Evolutionary conservation across 2,329 filamentous ascomycete species (phyloP), one percentile per base, ranked within the genome.

Genomic region (Exserohilum turcica): DNA sequence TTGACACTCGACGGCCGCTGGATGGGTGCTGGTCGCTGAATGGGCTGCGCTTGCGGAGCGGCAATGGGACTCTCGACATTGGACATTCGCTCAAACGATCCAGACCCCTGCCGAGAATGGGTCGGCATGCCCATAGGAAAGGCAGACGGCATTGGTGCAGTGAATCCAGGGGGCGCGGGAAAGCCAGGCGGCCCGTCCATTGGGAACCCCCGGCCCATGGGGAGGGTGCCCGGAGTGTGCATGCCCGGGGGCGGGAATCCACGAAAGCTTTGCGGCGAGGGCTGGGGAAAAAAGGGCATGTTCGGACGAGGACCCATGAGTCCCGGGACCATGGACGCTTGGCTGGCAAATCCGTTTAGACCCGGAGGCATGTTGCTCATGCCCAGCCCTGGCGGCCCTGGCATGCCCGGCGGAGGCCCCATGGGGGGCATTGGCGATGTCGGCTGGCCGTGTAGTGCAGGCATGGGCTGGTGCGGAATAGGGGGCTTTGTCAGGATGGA

Each of bases 11-110:
- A 87, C 0, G 94, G 93, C 29, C 92, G 85, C 57, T 93, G 91
- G 59, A 97, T 97, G 0, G 93, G 93, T 19, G 90, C 85, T 21
- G 92, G 93, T 48, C 92, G 84, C 39, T 88, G 84, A 56, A 95
- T 93, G 1, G 90, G 90, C 58, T 91, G 87, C 29, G 87, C 81
- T 48, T 84, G 79, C 9, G 80, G 74, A 21, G 77, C 74, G 6
- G 56, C 64, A 46, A 72, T 71, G 28, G 80, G 77, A 13, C 79
- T 78, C 7, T 92, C 89, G 56, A 87, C 85, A 10, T 74, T 77
- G 16, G 80, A 78, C 3, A 64, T 43, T 59, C 80, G 80, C 44
- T 84, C 82, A 55, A 79, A 80, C 0, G 87, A 87, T 10, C 80
- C 81, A 5, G 91, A 96, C 9, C 85, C 82, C 63, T 95, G 91